Evolutionary conservation across 208 protist species (phyloP), one percentile per base, ranked within the genome.

Genomic region (Naegleria lovaniensis): DNA sequence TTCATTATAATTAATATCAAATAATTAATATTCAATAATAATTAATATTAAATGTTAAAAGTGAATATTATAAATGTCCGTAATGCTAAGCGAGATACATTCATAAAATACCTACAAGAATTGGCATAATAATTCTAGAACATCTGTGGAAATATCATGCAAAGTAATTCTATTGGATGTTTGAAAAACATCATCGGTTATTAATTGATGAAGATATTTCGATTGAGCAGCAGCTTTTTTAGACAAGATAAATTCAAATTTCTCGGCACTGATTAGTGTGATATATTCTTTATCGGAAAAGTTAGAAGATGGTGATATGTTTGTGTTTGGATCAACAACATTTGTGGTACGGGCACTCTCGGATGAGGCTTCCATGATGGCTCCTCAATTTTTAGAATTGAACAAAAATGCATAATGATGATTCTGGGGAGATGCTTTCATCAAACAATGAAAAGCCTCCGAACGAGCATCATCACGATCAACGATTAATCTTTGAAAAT

Each of bases 91-190:
- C n/a, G n/a, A n/a, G n/a, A n/a, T n/a, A n/a, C n/a, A n/a, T n/a
- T n/a, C n/a, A n/a, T n/a, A 48, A 48, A 9, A 67, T 67, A 67
- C 88, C 0, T 43, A 83, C 38, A 90, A 51, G 41, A 43, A 90
- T 39, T 83, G 38, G 29, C 88, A 90, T 43, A 90, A 48, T 16
- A 90, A 33, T 84, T 90, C 88, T 16, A 90, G 40, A 40, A 90
- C 88, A 33, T 67, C 29, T 9, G 88, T 33, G 29, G 33, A 40
- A 9, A 90, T 90, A 36, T 90, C 88, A 55, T 25, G 11, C 43
- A 87, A 87, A 29, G 19, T 48, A 55, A 87, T 55, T 29, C 83
- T 48, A 19, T 87, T 55, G 19, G 48, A 55, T 22, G 83, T 55
- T 13, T 29, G 11, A 29, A n/a, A 87, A 38, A 40, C 38, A 19